Base-by-base conservation (phyloP, 345 rosid genomes). In the Cochlearia excelsa region DNA sequence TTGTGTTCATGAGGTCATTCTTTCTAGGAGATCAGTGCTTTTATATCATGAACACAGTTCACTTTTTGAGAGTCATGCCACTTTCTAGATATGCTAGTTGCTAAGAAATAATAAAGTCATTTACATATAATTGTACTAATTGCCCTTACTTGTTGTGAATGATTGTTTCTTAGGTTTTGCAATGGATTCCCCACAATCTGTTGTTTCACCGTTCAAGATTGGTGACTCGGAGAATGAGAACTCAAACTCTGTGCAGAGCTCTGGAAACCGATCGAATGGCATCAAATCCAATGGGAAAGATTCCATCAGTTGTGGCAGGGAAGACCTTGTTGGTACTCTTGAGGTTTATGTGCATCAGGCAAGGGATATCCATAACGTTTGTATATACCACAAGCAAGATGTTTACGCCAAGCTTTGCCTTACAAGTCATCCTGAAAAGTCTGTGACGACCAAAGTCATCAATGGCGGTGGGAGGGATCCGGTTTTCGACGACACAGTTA, bases 351-450 rank as follows among this genome's bases (percentile, higher is more conserved):
- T 94, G 23, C 95, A 90, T 72, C 90, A 86, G 71, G 99, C 99
- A 9, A 80, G 99, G 74, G 99, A 94, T 69, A 90, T 94, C 61
- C 97, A 94, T 1, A 94, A 94, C 84, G 82, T 94, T 69, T 94
- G 99, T 83, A 94, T 94, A 77, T 94, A 94, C 84, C 99, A 94
- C 73, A 94, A 94, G 79, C 99, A 94, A 71, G 99, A 94, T 71
- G 99, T 94, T 65, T 94, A 94, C 75, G 97, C 97, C 52, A 94
- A 87, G 88, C 77, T 90, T 74, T 87, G 95, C 67, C 78, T 94
- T 54, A 90, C 96, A 26, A 80, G 81, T 66, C 86, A 89, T 59
- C 99, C 97, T 11, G 88, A 87, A 54, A 78, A 61, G 77, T 67
- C 84, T 1, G 90, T 78, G 45, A 79, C 97, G 40, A 82, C 99